These are phyloP conservation scores for Myriangium duriaei DNA, from an alignment of 2,329 filamentous ascomycete genomes.

Conservation along the genomic window DNA sequence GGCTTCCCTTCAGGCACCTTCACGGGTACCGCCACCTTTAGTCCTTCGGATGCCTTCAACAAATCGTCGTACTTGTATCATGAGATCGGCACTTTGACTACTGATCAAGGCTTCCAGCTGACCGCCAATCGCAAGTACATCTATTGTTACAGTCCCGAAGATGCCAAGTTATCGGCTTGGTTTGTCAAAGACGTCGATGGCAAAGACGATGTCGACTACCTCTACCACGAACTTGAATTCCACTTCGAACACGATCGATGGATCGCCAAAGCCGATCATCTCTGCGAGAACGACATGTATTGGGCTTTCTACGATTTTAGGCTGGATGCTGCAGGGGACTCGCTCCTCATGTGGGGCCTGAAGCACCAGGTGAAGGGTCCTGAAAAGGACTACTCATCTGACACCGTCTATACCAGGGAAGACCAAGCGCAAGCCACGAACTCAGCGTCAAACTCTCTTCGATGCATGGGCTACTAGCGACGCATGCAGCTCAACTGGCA, in stretches of 20 bases:
- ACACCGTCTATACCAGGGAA: conserved; percentile 21
- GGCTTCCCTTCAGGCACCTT: conserved; percentile 25
- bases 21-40: conserved; percentile 24
- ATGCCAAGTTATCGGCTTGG: conserved; percentile 58
- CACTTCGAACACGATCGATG: conserved; percentile 31
- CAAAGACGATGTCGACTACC: conserved; percentile 46
- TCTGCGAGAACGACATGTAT: conserved; percentile 62
- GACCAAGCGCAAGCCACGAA: neutral
- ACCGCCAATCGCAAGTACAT: conserved; percentile 56
- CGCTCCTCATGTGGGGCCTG: conserved; percentile 21
- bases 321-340: conserved; percentile 18
- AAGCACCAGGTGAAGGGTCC: conserved; percentile 26
- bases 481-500: too few relatives aligned
- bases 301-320: conserved; percentile 56
- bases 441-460: too few relatives aligned
- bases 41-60: conserved; percentile 16
- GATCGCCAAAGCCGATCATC: conserved; percentile 53
- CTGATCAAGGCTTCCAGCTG: conserved; percentile 34
- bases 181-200: conserved; percentile 48
- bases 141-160: conserved; percentile 55
- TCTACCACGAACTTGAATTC: conserved; percentile 66
- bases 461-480: too few relatives aligned
- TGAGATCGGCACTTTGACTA: conserved; percentile 24
- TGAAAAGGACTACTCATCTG: conserved; percentile 26
- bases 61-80: conserved; percentile 21